Base-by-base conservation (phyloP, 202 grass and related monocot species). In the Zoysia matrella region DNA sequence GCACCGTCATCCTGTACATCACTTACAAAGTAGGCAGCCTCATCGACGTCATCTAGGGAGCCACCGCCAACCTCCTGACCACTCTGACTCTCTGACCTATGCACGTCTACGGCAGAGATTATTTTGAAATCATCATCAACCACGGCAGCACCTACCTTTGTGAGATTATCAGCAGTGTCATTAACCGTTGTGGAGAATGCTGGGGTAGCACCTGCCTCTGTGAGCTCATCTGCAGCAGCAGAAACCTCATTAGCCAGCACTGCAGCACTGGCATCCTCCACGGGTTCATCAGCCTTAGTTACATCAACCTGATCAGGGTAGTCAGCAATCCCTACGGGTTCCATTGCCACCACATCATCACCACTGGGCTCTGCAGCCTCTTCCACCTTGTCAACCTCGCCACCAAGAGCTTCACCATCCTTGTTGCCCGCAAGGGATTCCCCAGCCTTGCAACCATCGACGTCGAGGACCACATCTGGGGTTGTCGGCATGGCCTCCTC, bases 111-210 rank as follows among this genome's bases (percentile, higher is more conserved):
- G 22, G 46, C 30, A 10, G 44, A 65, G 48, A 60, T 41, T 54
- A 47, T 68, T 78, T 84, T 82, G 3, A 72, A 74, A 60, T 49
- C 67, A 57, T 73, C 85, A 53, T 66, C 82, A 64, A 47, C 63
- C 42, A 56, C 4, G n/a, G 64, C 71, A 57, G 70, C 64, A 58
- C 73, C 47, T 14, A 66, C 41, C 3, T 58, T 52, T 36, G 52
- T 56, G 76, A 68, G 51, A 68, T 68, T 81, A 74, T 60, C 73
- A 9, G 4, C 46, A 5, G 22, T 15, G n/a, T 60, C 51, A 79
- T 69, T 52, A 41, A 36, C 64, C 15, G 30, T 42, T 57, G 51
- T 47, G 43, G 51, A 68, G 50, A 52, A 47, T 57, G 65, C 30
- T 16, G 8, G 65, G 1, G 65, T 16, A 48, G 52, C 65, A 69